Evolutionary conservation across 2,329 filamentous ascomycete genomes (phyloP), one percentile per base, ranked within the genome.

Genomic region (Colletotrichum salicis): DNA sequence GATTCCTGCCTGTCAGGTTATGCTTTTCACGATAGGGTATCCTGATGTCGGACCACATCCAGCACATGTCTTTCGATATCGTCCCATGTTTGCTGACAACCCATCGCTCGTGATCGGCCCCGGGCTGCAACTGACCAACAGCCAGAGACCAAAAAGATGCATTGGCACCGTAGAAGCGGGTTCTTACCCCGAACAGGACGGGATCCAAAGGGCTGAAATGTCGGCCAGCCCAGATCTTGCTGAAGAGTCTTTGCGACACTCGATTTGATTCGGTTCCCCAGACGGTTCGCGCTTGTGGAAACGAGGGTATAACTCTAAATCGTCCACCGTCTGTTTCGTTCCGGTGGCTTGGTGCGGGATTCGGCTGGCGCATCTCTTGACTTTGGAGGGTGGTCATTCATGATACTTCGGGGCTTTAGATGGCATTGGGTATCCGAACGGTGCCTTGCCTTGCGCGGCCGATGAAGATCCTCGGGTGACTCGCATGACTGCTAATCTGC

Each of bases 221-320:
- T 56, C 41, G 41, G 19, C 51, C 45, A 35, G 48, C 22, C 22
- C 65, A 56, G 59, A 70, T 70, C 69, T 71, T 15, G 37, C 10
- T 37, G 31, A 64, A 56, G 59, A 48, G 55, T 41, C 13, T 54
- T 67, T 33, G 59, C 59, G 13, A 69, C 29, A 45, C 69, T 41
- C 60, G 45, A 54, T 24, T 10, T n/a, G 31, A 29, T 24, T 10
- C 45, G 37, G 22, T 61, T 54, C 58, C 59, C 55, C 55, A 54
- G 59, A 70, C 41, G 54, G 70, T 70, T 71, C 55, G 65, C 55
- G 70, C 65, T 70, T 71, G 59, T 55, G 22, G 65, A 64, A 63
- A 55, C 54, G 60, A 64, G 33, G 31, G 45, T 31, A 58, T 59
- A 64, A 64, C 70, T 69, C 27, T 64, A 64, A 69, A 64, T 51